phyloP scores from a whole-genome alignment of 441 rosid species.

The Erodium trifolium region DNA sequence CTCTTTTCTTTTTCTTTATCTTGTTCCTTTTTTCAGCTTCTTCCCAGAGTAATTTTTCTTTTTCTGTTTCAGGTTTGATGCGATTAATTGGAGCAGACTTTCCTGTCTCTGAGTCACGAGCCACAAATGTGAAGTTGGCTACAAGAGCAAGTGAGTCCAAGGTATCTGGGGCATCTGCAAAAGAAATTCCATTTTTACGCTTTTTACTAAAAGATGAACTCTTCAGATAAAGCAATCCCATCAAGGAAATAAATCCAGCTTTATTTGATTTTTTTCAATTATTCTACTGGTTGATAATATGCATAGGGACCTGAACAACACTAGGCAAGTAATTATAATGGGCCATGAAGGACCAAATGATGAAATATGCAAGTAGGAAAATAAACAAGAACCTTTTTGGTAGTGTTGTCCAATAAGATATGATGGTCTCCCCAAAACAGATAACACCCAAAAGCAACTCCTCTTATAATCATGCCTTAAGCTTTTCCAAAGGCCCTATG shows the following conservation, averaged over 20 bases:
- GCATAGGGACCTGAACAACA: neutral
- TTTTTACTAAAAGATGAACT: neutral
- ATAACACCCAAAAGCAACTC: neutral
- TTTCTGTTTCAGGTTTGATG: slow-evolving; percentile 55
- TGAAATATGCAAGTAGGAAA: neutral
- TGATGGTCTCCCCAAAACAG: neutral
- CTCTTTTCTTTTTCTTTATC: slow-evolving; percentile 52
- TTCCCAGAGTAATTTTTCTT: slow-evolving; percentile 48
- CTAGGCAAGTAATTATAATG: neutral
- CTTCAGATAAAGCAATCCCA: neutral
- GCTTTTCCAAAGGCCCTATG: neutral
- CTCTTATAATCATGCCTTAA: neutral
- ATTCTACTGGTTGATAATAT: neutral
- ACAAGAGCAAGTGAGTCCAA: slow-evolving; percentile 48
- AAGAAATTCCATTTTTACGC: neutral
- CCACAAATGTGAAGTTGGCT: slow-evolving; percentile 80
- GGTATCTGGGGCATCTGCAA: slow-evolving; percentile 32
- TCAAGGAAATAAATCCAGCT: neutral
- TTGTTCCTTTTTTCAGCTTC: slow-evolving; percentile 67
- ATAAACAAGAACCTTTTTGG: neutral
- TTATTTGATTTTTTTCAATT: neutral
- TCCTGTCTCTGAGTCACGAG: slow-evolving; percentile 66
- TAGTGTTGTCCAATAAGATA: neutral
- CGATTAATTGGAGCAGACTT: slow-evolving; percentile 66
- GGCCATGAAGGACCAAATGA: neutral